phyloP scores from a whole-genome alignment of 345 rosid genomes.

The Murraya koenigii region DNA sequence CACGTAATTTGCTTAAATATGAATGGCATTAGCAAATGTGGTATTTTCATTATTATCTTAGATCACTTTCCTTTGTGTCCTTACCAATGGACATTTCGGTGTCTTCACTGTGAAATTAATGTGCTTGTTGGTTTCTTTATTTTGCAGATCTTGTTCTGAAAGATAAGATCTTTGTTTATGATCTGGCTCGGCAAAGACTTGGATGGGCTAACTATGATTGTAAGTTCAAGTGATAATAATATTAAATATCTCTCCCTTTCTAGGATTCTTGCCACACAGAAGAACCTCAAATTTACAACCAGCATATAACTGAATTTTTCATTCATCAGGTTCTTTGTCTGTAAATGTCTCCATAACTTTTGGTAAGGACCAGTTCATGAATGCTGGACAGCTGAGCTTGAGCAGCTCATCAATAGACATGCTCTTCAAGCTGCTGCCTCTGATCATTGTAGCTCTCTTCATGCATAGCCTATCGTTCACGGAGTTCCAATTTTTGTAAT shows the following conservation, averaged over 20 bases:
- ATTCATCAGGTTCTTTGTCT: constrained; percentile 62
- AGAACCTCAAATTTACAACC: neutral
- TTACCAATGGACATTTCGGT: neutral
- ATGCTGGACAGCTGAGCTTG: constrained; percentile 48
- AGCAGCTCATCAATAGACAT: constrained; percentile 45
- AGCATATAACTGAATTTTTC: neutral
- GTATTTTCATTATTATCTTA: neutral
- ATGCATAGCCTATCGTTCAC: constrained; percentile 32
- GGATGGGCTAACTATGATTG: constrained; percentile 96
- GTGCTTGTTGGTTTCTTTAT: constrained; percentile 1
- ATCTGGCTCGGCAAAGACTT: constrained; percentile 70
- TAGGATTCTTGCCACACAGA: neutral
- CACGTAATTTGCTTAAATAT: neutral
- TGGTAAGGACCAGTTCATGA: constrained; percentile 64
- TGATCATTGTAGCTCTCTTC: constrained; percentile 32
- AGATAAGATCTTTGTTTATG: constrained; percentile 92
- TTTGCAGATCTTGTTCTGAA: constrained; percentile 86
- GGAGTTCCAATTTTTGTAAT: constrained; percentile 40
- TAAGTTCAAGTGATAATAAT: constrained; percentile 42
- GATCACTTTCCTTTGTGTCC: neutral
- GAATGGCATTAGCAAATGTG: neutral
- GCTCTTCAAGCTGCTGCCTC: constrained; percentile 39
- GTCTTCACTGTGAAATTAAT: constrained; percentile 2
- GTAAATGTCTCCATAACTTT: constrained; percentile 84
- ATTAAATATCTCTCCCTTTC: neutral